phyloP scores from a whole-genome alignment of 768 basidiomycete species.

The Pleurotus citrinopileatus region DNA sequence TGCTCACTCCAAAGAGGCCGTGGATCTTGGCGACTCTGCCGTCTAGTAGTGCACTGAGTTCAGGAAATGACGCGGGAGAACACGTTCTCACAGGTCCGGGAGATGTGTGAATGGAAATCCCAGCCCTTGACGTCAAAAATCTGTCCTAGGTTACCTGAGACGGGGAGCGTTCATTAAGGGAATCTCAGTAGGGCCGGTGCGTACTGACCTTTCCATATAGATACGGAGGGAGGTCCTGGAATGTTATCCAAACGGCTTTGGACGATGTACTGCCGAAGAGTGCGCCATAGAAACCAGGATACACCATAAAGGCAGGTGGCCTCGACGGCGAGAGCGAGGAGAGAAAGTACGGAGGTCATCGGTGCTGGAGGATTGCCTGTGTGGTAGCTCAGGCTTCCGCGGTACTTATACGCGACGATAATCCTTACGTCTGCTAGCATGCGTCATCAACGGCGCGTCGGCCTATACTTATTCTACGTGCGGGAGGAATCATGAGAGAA shows the following conservation, averaged over 20 bases:
- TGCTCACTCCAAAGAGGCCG: constrained; percentile 33
- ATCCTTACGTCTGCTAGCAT: too few species aligned
- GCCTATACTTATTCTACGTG: too few species aligned
- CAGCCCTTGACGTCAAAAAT: constrained; percentile 30
- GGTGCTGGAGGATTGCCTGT: too few species aligned
- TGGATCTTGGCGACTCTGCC: constrained; percentile 30
- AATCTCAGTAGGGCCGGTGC: neutral
- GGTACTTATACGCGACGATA: too few species aligned
- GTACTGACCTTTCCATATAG: constrained; percentile 26
- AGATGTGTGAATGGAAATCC: constrained; percentile 33
- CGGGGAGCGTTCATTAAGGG: neutral
- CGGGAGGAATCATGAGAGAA: too few species aligned
- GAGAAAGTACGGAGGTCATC: neutral
- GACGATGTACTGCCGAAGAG: constrained; percentile 13
- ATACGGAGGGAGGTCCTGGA: constrained; percentile 27
- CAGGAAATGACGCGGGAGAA: neutral
- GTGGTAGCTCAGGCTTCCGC: too few species aligned
- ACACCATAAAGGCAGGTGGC: constrained; percentile 6
- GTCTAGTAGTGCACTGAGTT: constrained; percentile 17
- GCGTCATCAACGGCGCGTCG: too few species aligned
- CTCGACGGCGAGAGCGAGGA: neutral
- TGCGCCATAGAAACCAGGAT: constrained; percentile 13
- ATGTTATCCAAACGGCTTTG: constrained; percentile 30
- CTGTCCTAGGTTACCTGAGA: constrained; percentile 30
- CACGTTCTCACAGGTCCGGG: constrained; percentile 28